Conservation (phyloP, 129 eudicot species). For the Centella asiatica region DNA sequence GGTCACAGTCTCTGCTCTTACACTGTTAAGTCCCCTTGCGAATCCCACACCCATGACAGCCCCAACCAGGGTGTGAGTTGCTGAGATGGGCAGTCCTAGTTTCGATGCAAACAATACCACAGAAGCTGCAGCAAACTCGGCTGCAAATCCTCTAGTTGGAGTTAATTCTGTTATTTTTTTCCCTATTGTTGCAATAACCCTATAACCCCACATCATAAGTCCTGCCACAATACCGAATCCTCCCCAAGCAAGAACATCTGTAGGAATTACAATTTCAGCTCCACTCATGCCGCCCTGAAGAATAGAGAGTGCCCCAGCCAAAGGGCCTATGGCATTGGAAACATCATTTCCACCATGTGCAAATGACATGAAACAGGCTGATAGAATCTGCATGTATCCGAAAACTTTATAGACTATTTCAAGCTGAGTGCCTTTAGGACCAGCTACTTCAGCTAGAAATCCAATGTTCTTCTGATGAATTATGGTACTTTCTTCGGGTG, state of each 20-base stretch:
- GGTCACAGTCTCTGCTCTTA: constrained; percentile 86
- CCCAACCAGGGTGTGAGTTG: constrained; percentile 93
- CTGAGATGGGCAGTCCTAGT: constrained; percentile 92
- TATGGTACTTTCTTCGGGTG: constrained; percentile 28
- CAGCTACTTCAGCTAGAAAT: constrained; percentile 75
- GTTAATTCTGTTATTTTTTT: constrained; percentile 93
- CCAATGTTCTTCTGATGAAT: constrained; percentile 37
- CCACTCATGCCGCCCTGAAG: constrained; percentile 71
- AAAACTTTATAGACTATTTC: constrained; percentile 90
- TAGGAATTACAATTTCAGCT: constrained; percentile 70
- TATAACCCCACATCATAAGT: constrained; percentile 90
- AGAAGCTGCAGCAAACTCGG: constrained; percentile 98
- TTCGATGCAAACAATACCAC: constrained; percentile 91
- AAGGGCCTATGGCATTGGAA: constrained; percentile 93
- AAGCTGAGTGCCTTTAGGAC: constrained; percentile 89
- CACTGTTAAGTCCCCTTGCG: constrained; percentile 92
- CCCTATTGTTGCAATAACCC: constrained; percentile 96
- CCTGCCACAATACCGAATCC: constrained; percentile 99
- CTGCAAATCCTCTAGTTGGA: constrained; percentile 97
- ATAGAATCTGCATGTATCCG: constrained; percentile 85
- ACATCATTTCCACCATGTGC: constrained; percentile 99
- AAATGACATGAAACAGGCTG: constrained; percentile 99
- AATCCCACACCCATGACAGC: constrained; percentile 99
- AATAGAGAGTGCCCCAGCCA: constrained; percentile 87
- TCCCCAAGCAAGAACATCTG: constrained; percentile 93